Conservation (phyloP, 208 protist species). For the Phytomonas sp. region DNA sequence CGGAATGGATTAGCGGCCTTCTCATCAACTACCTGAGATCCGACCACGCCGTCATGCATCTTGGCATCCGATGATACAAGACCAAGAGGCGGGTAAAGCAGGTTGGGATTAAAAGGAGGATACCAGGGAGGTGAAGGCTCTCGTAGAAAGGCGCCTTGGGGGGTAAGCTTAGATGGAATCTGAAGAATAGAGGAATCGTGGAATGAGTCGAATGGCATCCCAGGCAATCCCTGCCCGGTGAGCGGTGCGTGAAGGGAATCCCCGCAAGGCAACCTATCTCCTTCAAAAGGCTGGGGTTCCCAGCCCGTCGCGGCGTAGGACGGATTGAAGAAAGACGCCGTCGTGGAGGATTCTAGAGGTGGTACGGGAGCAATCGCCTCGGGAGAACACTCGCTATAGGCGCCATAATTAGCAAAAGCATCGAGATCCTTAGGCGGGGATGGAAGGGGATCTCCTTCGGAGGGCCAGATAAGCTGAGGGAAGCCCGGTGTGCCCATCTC, state of each 20-base stretch:
- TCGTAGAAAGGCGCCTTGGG: neutral
- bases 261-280: neutral
- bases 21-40: neutral
- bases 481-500: neutral
- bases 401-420: neutral
- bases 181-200: neutral
- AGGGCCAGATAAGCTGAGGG: neutral
- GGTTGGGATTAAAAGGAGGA: neutral
- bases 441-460: neutral
- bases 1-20: neutral
- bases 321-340: neutral
- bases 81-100: neutral
- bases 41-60: neutral
- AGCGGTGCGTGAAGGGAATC: neutral
- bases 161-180: neutral
- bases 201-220: neutral
- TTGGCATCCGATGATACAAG: neutral
- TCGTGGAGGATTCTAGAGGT: neutral
- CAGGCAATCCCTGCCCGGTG: neutral
- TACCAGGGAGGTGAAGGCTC: neutral
- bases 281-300: neutral
- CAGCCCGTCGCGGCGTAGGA: neutral
- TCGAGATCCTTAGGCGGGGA: neutral
- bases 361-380: neutral
- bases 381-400: neutral